phyloP scores from a whole-genome alignment of 345 rosid genomes.

The Melastoma malabathricum region DNA sequence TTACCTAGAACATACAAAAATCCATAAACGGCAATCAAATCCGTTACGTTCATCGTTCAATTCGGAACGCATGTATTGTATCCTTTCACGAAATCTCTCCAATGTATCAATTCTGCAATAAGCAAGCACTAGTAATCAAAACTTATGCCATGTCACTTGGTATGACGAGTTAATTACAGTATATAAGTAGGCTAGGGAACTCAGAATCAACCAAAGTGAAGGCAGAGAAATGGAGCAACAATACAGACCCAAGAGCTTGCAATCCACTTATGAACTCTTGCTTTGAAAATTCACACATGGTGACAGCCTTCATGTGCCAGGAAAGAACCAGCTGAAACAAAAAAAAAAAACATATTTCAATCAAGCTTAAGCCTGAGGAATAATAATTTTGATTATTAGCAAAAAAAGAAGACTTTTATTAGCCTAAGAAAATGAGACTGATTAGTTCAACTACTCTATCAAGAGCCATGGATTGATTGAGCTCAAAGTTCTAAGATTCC shows the following conservation, averaged over 20 bases:
- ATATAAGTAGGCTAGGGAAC: not conserved
- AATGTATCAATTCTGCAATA: conserved; percentile 79
- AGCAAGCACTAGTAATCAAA: conserved; percentile 11
- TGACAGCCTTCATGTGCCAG: conserved; percentile 99
- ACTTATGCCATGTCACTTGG: conserved; percentile 2
- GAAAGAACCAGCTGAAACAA: conserved; percentile 77
- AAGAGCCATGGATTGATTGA: too few relatives aligned
- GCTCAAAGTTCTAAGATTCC: too few relatives aligned
- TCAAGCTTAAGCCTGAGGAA: not conserved
- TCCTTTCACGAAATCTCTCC: conserved; percentile 71
- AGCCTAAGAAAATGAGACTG: too few relatives aligned
- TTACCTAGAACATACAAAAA: conserved; percentile 3
- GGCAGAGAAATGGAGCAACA: not conserved
- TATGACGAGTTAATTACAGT: not conserved
- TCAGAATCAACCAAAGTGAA: not conserved
- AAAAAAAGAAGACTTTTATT: too few relatives aligned
- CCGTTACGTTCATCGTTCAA: conserved; percentile 89
- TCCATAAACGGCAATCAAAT: conserved; percentile 1
- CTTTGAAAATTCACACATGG: conserved; percentile 91
- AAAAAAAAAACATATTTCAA: not conserved
- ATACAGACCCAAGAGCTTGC: conserved; percentile 67
- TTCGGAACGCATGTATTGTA: conserved; percentile 76
- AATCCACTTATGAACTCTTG: conserved; percentile 78
- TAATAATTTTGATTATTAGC: too few relatives aligned
- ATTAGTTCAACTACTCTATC: too few relatives aligned